A percentile compares a stretch with the other conserved stretches of the same genome.
phyloP scores from a whole-genome alignment of 495 filamentous ascomycete genomes.

The Staphylotrichum longicolle region DNA sequence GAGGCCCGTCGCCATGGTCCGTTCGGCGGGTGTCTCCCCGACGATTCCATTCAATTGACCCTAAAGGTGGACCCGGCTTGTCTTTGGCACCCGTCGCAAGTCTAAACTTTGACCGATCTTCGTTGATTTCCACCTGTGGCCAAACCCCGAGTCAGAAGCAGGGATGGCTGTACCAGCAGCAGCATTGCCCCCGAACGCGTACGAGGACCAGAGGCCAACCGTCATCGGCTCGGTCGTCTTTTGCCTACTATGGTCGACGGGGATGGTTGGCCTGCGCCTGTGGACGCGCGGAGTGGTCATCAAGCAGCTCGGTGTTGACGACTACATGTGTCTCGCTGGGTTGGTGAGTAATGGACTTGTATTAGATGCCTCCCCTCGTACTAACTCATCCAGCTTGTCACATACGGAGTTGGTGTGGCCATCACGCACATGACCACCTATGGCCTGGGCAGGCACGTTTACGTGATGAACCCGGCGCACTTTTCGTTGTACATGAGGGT shows the following conservation, averaged over 20 bases:
- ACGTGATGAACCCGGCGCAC: constrained; percentile 17
- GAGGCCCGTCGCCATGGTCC: too few relatives aligned
- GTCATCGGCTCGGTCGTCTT: constrained; percentile 27
- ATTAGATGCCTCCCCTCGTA: background rate
- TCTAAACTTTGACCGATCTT: too few relatives aligned
- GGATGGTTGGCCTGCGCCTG: constrained; percentile 27
- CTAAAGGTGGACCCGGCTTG: too few relatives aligned
- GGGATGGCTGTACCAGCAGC: constrained; percentile 8
- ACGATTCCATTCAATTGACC: too few relatives aligned
- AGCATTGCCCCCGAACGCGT: constrained; percentile 23
- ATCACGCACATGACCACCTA: constrained; percentile 30
- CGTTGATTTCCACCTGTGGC: background rate
- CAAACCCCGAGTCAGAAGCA: background rate
- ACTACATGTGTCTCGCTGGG: constrained; percentile 24
- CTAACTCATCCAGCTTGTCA: constrained; percentile 9
- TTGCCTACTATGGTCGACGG: constrained; percentile 22
- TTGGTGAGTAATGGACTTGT: constrained; percentile 20
- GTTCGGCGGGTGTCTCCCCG: too few relatives aligned
- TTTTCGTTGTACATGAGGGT: constrained; percentile 31
- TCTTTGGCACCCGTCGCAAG: too few relatives aligned
- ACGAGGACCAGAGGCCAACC: constrained; percentile 20
- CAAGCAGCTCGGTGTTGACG: constrained; percentile 30
- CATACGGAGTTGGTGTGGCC: constrained; percentile 24
- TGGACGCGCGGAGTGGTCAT: constrained; percentile 28
- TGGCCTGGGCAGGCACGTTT: constrained; percentile 29